Evolutionary conservation across 2,329 filamentous ascomycete genomes (phyloP).

Genomic region (Arthrinium phaeospermum): DNA sequence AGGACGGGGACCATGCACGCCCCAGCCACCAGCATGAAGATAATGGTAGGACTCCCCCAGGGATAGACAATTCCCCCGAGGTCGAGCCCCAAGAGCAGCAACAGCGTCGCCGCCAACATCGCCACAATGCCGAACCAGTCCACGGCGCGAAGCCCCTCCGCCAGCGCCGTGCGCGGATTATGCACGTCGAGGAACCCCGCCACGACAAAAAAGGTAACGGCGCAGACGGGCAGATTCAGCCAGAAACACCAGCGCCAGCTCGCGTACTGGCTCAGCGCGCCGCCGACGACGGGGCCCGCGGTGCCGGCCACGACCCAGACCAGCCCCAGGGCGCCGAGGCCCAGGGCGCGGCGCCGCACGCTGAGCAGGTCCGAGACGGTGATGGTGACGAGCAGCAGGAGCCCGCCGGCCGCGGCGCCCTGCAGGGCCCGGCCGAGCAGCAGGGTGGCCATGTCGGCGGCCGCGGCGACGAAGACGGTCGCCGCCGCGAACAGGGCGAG

Average conservation of each 20-base stretch:
- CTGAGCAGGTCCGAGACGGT: conserved; percentile 43
- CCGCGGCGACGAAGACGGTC: conserved; percentile 32
- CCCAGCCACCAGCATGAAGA: conserved; percentile 66
- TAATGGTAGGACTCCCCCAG: conserved; percentile 66
- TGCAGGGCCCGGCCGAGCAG: conserved; percentile 51
- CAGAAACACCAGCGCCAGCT: conserved; percentile 70
- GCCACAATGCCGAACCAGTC: conserved; percentile 69
- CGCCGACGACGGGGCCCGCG: conserved; percentile 57
- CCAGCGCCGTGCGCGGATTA: conserved; percentile 50
- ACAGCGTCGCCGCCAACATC: conserved; percentile 55
- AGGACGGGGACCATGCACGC: conserved; percentile 56
- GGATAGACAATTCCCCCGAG: conserved; percentile 71
- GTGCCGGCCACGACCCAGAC: conserved; percentile 58
- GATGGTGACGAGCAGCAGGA: conserved; percentile 26
- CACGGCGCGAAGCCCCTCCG: conserved; percentile 56
- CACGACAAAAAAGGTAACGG: conserved; percentile 50
- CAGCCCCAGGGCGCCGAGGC: conserved; percentile 34
- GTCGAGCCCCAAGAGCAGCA: conserved; percentile 47
- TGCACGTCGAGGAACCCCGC: conserved; percentile 61
- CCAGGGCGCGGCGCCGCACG: conserved; percentile 45
- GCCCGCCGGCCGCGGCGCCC: conserved; percentile 31
- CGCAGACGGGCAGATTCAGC: conserved; percentile 65
- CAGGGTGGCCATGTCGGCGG: conserved; percentile 48
- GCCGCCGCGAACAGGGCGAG: conserved; percentile 26
- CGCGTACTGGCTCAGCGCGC: conserved; percentile 55